These are phyloP conservation scores for Colletotrichum endophyticum DNA, from an alignment of 2,329 filamentous ascomycete genomes.

Conservation along the genomic window DNA sequence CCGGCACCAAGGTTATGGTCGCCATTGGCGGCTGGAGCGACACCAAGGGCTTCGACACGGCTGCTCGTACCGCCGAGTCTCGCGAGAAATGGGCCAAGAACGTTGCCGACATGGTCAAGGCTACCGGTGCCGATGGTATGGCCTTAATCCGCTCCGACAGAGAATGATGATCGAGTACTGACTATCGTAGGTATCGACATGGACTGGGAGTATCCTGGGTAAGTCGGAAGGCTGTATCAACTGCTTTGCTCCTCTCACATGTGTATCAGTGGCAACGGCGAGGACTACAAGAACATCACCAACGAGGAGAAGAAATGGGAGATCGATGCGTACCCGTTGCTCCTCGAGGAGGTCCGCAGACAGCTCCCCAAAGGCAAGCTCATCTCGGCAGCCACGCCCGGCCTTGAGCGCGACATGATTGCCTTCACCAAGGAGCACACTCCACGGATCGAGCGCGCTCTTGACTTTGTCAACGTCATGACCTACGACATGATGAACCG, in stretches of 20 bases:
- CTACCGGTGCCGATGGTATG: constrained; percentile 67
- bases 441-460: constrained; percentile 59
- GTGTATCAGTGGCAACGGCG: constrained; percentile 63
- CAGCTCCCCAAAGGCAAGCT: constrained; percentile 62
- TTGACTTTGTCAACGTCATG: constrained; percentile 75
- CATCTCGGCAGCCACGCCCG: constrained; percentile 73
- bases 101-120: constrained; percentile 65
- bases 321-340: constrained; percentile 65
- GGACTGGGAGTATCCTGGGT: constrained; percentile 70
- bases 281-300: constrained; percentile 69
- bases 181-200: constrained; percentile 44
- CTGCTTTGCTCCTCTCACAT: not conserved
- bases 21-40: constrained; percentile 81
- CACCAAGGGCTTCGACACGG: constrained; percentile 64
- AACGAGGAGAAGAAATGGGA: constrained; percentile 67
- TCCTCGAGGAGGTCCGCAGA: constrained; percentile 62
- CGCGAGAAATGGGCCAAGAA: constrained; percentile 67
- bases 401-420: constrained; percentile 68
- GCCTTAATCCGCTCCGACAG: not conserved
- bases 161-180: not conserved
- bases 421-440: constrained; percentile 65
- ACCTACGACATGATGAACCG: constrained; percentile 75
- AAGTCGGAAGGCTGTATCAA: constrained; percentile 15
- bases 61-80: constrained; percentile 45
- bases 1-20: constrained; percentile 67